A percentile compares a stretch with the other conserved stretches of the same genome.
These are phyloP conservation scores for Teratosphaeria gauchensis DNA, from an alignment of 2,329 filamentous ascomycete species.

Conservation along the genomic window DNA sequence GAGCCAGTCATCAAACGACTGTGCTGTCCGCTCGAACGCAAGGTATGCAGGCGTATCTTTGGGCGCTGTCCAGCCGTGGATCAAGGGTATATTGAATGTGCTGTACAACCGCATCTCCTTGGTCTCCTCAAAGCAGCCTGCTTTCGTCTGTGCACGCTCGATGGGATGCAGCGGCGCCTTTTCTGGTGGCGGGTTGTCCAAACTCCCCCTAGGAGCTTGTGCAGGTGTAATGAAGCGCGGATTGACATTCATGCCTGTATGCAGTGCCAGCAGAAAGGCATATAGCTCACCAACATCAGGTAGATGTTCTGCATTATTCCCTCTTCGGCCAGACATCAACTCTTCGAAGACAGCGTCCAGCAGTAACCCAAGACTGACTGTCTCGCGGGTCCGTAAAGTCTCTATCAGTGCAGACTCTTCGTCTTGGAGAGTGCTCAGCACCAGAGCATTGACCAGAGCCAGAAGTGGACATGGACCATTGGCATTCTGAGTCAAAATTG, in stretches of 20 bases:
- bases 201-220: slow-evolving; percentile 12
- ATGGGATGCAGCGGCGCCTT: slow-evolving; percentile 29
- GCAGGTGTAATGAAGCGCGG: slow-evolving; percentile 62
- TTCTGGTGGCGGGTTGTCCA: slow-evolving; percentile 16
- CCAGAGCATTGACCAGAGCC: slow-evolving; percentile 84
- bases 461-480: slow-evolving; percentile 92
- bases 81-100: slow-evolving; percentile 76
- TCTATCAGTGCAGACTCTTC: slow-evolving; percentile 63
- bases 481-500: slow-evolving; percentile 82
- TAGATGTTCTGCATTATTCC: slow-evolving; percentile 53
- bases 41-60: slow-evolving; percentile 54
- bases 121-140: slow-evolving; percentile 80
- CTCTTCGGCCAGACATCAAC: slow-evolving; percentile 67
- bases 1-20: slow-evolving; percentile 85
- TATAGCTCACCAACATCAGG: slow-evolving; percentile 87
- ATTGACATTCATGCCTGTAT: slow-evolving; percentile 98
- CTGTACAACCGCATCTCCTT: slow-evolving; percentile 84
- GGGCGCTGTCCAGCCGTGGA: slow-evolving; percentile 87
- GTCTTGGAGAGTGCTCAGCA: slow-evolving; percentile 65
- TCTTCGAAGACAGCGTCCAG: slow-evolving; percentile 90
- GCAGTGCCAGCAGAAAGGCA: slow-evolving; percentile 73
- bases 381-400: slow-evolving; percentile 68
- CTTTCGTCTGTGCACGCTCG: slow-evolving; percentile 34
- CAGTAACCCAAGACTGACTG: slow-evolving; percentile 75
- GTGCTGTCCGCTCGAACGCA: slow-evolving; percentile 64